These are phyloP conservation scores for apple (Malus domestica) DNA, from an alignment of 306 rosid genomes.

Conservation along the genomic window ASM211411v1 NC_041795.1:36608501-36609000, in stretches of 20 bases:
- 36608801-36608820: slow-evolving; percentile 3
- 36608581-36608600: slow-evolving; percentile 42
- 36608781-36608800: background rate
- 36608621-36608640: slow-evolving; percentile 53
- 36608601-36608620: slow-evolving; percentile 59
- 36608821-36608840: slow-evolving; percentile 1
- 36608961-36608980: slow-evolving; percentile 11
- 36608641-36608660: slow-evolving; percentile 59
- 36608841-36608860: slow-evolving; percentile 55
- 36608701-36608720: slow-evolving; percentile 32
- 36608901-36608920: slow-evolving; percentile 64
- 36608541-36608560: slow-evolving; percentile 55
- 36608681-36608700: slow-evolving; percentile 59
- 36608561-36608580: slow-evolving; percentile 57
- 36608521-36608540: slow-evolving; percentile 35
- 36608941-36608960: slow-evolving; percentile 47
- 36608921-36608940: slow-evolving; percentile 85
- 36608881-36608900: slow-evolving; percentile 96
- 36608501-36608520: slow-evolving; percentile 26
- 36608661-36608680: slow-evolving; percentile 43
- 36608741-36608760: slow-evolving; percentile 24
- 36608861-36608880: slow-evolving; percentile 44
- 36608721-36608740: slow-evolving; percentile 29
- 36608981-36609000: slow-evolving; percentile 3
- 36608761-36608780: background rate